Evolutionary conservation across 2,329 filamentous ascomycete genomes (phyloP).

Genomic region (Nothopassalora personata): DNA sequence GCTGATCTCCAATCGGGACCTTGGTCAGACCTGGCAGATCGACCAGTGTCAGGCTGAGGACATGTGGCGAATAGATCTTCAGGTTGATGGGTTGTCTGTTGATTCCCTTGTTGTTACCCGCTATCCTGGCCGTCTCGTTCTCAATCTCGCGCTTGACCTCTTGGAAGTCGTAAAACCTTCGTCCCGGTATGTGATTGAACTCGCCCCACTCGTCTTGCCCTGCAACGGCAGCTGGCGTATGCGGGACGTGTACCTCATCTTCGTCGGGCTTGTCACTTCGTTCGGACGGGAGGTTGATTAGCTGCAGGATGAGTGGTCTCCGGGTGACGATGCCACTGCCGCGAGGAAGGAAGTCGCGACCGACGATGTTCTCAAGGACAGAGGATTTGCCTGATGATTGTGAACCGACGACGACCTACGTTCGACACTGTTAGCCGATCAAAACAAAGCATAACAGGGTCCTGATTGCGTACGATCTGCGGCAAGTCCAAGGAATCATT

Average conservation of each 20-base stretch:
- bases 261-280: slow-evolving; percentile 62
- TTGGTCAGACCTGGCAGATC: slow-evolving; percentile 95
- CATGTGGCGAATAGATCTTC: slow-evolving; percentile 96
- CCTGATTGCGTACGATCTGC: slow-evolving; percentile 73
- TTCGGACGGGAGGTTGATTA: slow-evolving; percentile 86
- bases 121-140: slow-evolving; percentile 90
- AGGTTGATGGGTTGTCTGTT: slow-evolving; percentile 96
- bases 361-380: slow-evolving; percentile 97
- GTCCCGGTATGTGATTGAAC: slow-evolving; percentile 89
- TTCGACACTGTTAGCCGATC: slow-evolving; percentile 17
- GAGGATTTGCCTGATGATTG: slow-evolving; percentile 98
- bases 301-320: slow-evolving; percentile 88
- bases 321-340: slow-evolving; percentile 96
- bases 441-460: not conserved
- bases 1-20: slow-evolving; percentile 95
- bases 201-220: slow-evolving; percentile 77
- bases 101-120: slow-evolving; percentile 96
- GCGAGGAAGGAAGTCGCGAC: slow-evolving; percentile 91
- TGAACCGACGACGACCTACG: slow-evolving; percentile 91
- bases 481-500: slow-evolving; percentile 96
- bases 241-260: slow-evolving; percentile 63
- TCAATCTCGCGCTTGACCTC: slow-evolving; percentile 96
- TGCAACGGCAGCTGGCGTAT: slow-evolving; percentile 69
- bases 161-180: slow-evolving; percentile 83
- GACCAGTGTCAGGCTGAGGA: slow-evolving; percentile 91